Percentiles rank a stretch among this genome's conserved stretches.
Conservation (phyloP, 139 green algal genomes). For the Axilococcus clingmanii region DNA sequence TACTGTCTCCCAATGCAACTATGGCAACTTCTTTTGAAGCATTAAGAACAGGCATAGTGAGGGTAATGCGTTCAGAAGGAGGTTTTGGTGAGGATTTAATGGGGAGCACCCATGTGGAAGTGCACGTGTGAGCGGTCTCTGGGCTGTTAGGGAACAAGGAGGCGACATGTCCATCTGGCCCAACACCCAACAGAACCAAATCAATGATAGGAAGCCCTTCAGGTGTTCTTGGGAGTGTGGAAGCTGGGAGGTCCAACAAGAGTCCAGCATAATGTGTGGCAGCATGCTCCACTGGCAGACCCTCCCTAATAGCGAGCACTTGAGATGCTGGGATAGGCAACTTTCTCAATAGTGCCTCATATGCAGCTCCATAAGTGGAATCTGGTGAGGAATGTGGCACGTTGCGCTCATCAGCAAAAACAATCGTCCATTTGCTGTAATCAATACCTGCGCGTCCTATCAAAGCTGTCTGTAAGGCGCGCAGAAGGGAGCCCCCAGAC, state of each 20-base stretch:
- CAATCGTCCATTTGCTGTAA: slow-evolving; percentile 65
- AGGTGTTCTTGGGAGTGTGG: slow-evolving; percentile 46
- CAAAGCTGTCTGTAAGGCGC: slow-evolving; percentile 37
- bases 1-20: slow-evolving; percentile 38
- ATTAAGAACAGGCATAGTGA: slow-evolving; percentile 83
- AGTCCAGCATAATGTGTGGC: slow-evolving; percentile 37
- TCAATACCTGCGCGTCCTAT: slow-evolving; percentile 40
- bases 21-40: slow-evolving; percentile 43
- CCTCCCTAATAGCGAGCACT: slow-evolving; percentile 43
- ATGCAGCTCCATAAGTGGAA: slow-evolving; percentile 62
- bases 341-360: slow-evolving; percentile 61
- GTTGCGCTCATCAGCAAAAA: slow-evolving; percentile 80
- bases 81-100: slow-evolving; percentile 93
- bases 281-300: slow-evolving; percentile 27
- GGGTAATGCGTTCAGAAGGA: slow-evolving; percentile 90
- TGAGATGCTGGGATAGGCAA: slow-evolving; percentile 45
- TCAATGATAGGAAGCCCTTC: slow-evolving; percentile 69
- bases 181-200: slow-evolving; percentile 87
- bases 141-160: slow-evolving; percentile 92
- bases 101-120: slow-evolving; percentile 70
- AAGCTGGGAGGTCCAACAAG: slow-evolving; percentile 42
- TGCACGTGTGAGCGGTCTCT: slow-evolving; percentile 41
- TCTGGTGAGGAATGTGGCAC: slow-evolving; percentile 63
- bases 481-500: slow-evolving; percentile 67
- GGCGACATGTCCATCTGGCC: slow-evolving; percentile 93